Evolutionary conservation across 148 eudicot species (phyloP), one percentile per base, ranked within the genome.

Genomic region (Rhododendron kiyosumense): DNA sequence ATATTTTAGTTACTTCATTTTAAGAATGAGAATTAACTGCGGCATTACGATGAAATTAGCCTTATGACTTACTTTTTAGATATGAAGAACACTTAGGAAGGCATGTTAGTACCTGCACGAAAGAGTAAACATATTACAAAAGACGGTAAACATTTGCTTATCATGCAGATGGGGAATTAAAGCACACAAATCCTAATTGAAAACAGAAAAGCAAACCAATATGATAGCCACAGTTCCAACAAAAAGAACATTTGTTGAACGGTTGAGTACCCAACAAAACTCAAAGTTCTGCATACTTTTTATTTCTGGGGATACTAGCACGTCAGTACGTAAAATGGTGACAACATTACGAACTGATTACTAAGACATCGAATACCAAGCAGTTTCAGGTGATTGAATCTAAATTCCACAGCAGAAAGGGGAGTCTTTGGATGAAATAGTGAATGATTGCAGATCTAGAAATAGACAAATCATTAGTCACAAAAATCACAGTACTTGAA

Each of bases 71-170:
- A 97, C 99, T 94, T 94, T 93, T 97, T 18, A 97, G 88, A 91
- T 88, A 67, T 69, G 92, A 78, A 61, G 61, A 82, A 83, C 95
- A 95, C 76, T 85, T 91, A 38, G 98, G 85, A 48, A 93, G 89
- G 90, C 98, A 93, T 75, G 90, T 88, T 89, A 97, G 90, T 61
- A 97, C 85, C 99, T 97, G 96, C 91, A 90, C 0, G 65, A 85
- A 41, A 71, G 81, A 48, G 83, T 82, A n/a, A 67, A 49, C 78
- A 18, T 63, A 81, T 76, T 83, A 17, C 57, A 67, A 45, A 30
- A 3, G 3, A 46, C 4, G 4, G 17, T 10, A 2, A 26, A 7
- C 71, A 46, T 22, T 36, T 8, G 13, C 78, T 69, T 67, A 18
- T 15, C 9, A 45, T 10, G 26, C 7, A 14, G 32, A 65, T 7